A percentile compares a stretch with the other conserved stretches of the same genome.
Conservation (phyloP, 2,329 filamentous ascomycete genomes). For the Neurospora sp. region DNA sequence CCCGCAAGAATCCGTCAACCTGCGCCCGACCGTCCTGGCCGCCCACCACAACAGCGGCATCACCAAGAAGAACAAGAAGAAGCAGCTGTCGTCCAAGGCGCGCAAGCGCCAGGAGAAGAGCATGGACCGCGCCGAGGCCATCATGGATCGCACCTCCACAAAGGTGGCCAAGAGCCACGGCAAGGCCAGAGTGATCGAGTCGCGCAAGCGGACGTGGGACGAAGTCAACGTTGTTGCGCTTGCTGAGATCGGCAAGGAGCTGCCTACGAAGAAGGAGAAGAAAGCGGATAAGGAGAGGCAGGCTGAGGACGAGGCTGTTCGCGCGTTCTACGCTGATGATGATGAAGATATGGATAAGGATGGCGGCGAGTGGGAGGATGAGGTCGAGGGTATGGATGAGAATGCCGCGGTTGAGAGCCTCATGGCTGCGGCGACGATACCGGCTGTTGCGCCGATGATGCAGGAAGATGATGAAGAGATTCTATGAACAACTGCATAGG, state of each 20-base stretch:
- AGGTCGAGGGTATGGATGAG: neutral
- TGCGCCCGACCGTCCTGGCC: conserved; percentile 57
- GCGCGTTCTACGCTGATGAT: conserved; percentile 14
- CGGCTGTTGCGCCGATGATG: neutral
- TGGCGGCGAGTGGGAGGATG: conserved; percentile 11
- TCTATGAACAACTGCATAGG: neutral
- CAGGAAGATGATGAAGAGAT: conserved; percentile 4
- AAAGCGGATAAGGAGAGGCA: neutral
- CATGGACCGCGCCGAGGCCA: conserved; percentile 48
- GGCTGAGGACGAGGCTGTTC: conserved; percentile 15
- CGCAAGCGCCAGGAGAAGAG: conserved; percentile 46
- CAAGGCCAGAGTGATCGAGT: conserved; percentile 14
- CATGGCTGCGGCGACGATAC: neutral
- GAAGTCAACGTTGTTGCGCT: conserved; percentile 13
- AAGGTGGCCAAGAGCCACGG: conserved; percentile 17
- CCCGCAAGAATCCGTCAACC: conserved; percentile 36
- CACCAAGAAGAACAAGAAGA: conserved; percentile 55
- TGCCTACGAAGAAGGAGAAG: conserved; percentile 10
- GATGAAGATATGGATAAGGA: conserved; percentile 28
- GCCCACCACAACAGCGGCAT: conserved; percentile 60
- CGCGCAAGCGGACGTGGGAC: conserved; percentile 17
- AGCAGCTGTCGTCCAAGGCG: conserved; percentile 44
- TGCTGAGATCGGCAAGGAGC: conserved; percentile 9
- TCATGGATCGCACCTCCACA: conserved; percentile 43
- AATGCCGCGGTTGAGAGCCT: neutral